Evolutionary conservation across 1,284 basidiomycete genomes (phyloP), one percentile per base, ranked within the genome.

Genomic region (Puccinia novopanici): DNA sequence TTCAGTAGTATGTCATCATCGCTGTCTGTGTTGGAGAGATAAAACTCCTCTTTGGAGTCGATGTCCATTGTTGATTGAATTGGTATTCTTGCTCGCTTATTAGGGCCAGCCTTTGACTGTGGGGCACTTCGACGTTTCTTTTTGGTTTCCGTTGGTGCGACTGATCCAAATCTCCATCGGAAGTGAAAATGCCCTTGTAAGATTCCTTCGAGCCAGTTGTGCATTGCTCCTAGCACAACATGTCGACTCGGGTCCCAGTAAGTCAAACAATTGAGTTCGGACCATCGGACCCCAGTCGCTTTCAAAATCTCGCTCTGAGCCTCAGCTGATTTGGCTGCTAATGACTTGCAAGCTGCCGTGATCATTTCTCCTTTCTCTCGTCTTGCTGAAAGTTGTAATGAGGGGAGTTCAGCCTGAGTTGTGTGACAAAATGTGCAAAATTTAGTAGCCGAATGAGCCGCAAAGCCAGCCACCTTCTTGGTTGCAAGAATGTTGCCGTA

Each of bases 151-250:
- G 57, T 27, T 61, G 63, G 24, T 24, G 76, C 2, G 40, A 30
- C 42, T 24, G n/a, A 17, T 9, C 30, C 19, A 40, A 67, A 76
- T n/a, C 42, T 45, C 74, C 74, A 75, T 45, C 40, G 74, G 22
- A 54, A 3, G 0, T 30, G 48, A 37, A 67, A 76, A 48, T 76
- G 75, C 30, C 27, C 24, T 22, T 67, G 61, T 10, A 76, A 15
- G 19, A 76, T 30, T 10, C 74, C 74, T 54, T 76, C 61, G 30
- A 61, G 57, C 75, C 59, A 76, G 48, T 75, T 75, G 57, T 75
- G 73, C 57, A 65, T 75, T 5, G 65, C 34, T 52, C 74, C 74
- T 19, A 77, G 37, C 15, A 45, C 61, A 70, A 55, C 30, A 40
- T 63, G 50, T 2, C 24, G 15, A 24, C 59, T 65, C 5, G 75